Base-by-base conservation (phyloP, 2,329 filamentous ascomycete species). In the Xylariaceae sp. region DNA sequence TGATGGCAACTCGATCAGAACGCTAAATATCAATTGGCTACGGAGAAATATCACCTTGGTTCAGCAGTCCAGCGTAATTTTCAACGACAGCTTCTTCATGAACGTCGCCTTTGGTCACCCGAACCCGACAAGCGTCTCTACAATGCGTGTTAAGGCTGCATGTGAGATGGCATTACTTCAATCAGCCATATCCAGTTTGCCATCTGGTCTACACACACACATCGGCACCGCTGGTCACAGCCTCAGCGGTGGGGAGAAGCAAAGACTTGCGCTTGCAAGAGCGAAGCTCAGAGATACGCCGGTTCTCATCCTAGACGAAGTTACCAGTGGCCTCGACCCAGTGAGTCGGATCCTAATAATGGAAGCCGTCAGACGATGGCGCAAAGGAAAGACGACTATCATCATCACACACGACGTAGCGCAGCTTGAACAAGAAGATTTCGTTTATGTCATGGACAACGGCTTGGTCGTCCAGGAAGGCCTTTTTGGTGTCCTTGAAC, bases 331-430 rank as follows among this genome's bases (percentile, higher is more conserved):
- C 0, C 72, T 97, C 10, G 92, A 97, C 59, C 81, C 84, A n/a
- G 74, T 78, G 10, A 91, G 80, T 48, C 80, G 85, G 53, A 71
- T 71, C 0, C 67, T 83, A 11, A 78, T 96, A 35, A 85, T 95
- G 75, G 80, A 87, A 39, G 81, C 84, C 0, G 85, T 96, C 45
- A 78, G 89, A 7, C 63, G 77, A 17, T 96, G 90, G 92, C 78
- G 94, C 18, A 73, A 71, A 33, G 85, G 80, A 0, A 94, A 89
- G 65, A 96, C 91, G 0, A 97, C 92, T 0, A 88, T 97, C 45
- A 82, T 97, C 57, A 92, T 97, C 59, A 96, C 94, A 0, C 92
- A 97, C 62, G 90, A 97, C 56, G 79, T 94, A 31, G 78, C 82
- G 0, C 87, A 92, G 57, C 92, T 97, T 10, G 66, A 71, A 5